phyloP scores from a whole-genome alignment of 805 yeast genomes.

The Wickerhamomyces subpelliculosus region DNA sequence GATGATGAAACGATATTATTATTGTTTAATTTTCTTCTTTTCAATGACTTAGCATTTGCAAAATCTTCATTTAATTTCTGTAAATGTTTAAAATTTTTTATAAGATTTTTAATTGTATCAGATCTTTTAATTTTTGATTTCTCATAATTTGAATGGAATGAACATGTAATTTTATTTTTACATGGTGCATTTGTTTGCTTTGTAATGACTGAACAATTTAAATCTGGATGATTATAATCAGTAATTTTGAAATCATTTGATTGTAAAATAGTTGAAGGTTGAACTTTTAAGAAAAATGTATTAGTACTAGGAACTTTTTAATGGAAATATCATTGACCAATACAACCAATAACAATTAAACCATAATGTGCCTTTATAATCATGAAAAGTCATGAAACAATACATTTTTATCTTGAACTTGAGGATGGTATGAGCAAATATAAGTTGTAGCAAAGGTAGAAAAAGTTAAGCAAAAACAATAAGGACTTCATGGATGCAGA shows the following conservation, averaged over 20 bases:
- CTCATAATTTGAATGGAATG: background rate
- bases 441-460: no score
- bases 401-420: no score
- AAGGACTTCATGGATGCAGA: no score
- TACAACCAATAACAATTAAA: no score
- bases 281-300: background rate
- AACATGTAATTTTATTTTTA: background rate
- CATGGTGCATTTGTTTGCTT: background rate
- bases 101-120: constrained; percentile 4
- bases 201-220: background rate
- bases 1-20: background rate
- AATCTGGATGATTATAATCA: constrained; percentile 2
- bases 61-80: constrained; percentile 2
- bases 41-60: no score
- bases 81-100: constrained; percentile 32
- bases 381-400: no score
- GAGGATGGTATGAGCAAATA: no score
- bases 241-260: constrained; percentile 7
- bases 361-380: no score
- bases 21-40: background rate
- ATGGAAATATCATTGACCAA: no score
- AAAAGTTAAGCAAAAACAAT: no score
- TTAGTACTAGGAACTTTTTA: no score
- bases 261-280: constrained; percentile 5
- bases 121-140: constrained; percentile 1